Evolutionary conservation across 148 eudicot genomes (phyloP).

Genomic region (Vaccinium corymbosum): DNA sequence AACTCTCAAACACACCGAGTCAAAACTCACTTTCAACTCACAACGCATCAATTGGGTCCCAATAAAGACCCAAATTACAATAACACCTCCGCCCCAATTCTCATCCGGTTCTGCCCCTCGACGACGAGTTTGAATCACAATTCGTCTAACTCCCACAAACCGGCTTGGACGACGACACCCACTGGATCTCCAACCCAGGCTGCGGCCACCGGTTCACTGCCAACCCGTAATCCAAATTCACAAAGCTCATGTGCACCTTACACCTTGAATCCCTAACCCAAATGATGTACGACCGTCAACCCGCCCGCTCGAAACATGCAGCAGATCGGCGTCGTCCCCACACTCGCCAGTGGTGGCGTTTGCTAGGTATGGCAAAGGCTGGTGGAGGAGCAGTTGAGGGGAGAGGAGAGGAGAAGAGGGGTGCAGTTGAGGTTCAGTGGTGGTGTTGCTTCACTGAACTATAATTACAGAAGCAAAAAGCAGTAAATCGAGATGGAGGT

Average conservation of each 20-base stretch:
- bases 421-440: slow-evolving; percentile 82
- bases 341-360: slow-evolving; percentile 49
- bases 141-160: slow-evolving; percentile 51
- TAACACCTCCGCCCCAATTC: slow-evolving; percentile 50
- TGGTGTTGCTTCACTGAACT: slow-evolving; percentile 47
- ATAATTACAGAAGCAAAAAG: too few relatives aligned
- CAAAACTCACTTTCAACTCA: slow-evolving; percentile 43
- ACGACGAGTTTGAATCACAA: slow-evolving; percentile 57
- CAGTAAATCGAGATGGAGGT: too few relatives aligned
- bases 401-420: slow-evolving; percentile 40
- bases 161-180: slow-evolving; percentile 66
- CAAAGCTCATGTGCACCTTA: slow-evolving; percentile 69
- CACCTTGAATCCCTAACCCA: slow-evolving; percentile 49
- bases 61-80: slow-evolving; percentile 52
- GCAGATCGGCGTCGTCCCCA: slow-evolving; percentile 36
- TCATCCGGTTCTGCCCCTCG: slow-evolving; percentile 34
- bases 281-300: slow-evolving; percentile 42
- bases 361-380: slow-evolving; percentile 73
- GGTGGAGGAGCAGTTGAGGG: slow-evolving; percentile 60
- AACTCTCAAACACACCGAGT: neutral
- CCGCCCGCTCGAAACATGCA: slow-evolving; percentile 77
- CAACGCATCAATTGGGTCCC: slow-evolving; percentile 61
- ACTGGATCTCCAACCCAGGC: slow-evolving; percentile 80
- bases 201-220: slow-evolving; percentile 62
- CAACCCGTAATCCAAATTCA: slow-evolving; percentile 41